Evolutionary conservation across 1,284 basidiomycete species (phyloP).

Genomic region (Ceratobasidium theobromae): DNA sequence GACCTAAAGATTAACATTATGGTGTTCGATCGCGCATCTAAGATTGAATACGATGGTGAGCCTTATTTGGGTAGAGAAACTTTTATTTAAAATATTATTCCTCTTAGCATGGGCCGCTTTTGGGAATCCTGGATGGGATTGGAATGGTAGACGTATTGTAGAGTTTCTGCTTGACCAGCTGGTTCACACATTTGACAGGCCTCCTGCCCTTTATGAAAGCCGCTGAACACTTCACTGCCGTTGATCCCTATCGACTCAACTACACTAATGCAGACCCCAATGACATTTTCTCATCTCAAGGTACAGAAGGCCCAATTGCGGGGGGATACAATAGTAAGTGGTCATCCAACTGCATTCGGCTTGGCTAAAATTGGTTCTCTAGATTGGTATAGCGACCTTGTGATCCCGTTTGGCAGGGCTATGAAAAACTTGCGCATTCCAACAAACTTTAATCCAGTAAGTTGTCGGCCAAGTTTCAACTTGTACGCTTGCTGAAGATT

Average conservation of each 20-base stretch:
- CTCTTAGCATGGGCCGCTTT: slow-evolving; percentile 30
- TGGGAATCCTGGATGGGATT: slow-evolving; percentile 42
- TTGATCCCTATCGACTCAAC: slow-evolving; percentile 36
- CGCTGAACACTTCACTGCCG: slow-evolving; percentile 41
- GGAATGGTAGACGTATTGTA: slow-evolving; percentile 36
- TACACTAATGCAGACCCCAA: slow-evolving; percentile 38
- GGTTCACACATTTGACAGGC: not conserved
- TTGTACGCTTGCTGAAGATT: not conserved
- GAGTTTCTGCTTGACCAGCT: not conserved
- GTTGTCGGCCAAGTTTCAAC: not conserved
- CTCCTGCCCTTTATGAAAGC: slow-evolving; percentile 46
- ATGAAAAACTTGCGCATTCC: slow-evolving; percentile 23
- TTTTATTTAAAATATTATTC: slow-evolving; percentile 36
- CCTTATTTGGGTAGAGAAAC: slow-evolving; percentile 32
- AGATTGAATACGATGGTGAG: slow-evolving; percentile 20
- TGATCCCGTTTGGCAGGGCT: slow-evolving; percentile 28
- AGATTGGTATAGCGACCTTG: slow-evolving; percentile 34
- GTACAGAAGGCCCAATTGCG: slow-evolving; percentile 40
- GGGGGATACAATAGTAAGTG: slow-evolving; percentile 41
- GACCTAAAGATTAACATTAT: slow-evolving; percentile 2
- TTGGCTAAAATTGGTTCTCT: slow-evolving; percentile 32
- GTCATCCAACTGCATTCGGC: slow-evolving; percentile 32
- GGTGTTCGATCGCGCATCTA: slow-evolving; percentile 12
- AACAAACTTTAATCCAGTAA: slow-evolving; percentile 30
- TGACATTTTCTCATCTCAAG: slow-evolving; percentile 40